Percentiles rank a stretch among this genome's conserved stretches.
phyloP scores from a whole-genome alignment of 2,329 filamentous ascomycete species.

The Gnomoniopsis smithogilvyi region DNA sequence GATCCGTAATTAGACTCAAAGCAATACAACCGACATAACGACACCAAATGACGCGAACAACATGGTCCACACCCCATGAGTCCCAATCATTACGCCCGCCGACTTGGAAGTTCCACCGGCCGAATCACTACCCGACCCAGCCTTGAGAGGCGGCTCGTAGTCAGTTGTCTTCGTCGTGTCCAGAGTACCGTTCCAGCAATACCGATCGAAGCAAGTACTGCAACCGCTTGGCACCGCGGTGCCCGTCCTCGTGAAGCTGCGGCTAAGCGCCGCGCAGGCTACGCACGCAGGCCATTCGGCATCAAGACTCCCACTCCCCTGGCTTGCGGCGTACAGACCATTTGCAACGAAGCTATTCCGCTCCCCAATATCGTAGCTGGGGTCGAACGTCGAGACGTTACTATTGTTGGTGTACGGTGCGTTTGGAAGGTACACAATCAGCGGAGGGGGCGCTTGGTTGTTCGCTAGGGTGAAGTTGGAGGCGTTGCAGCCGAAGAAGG shows the following conservation, averaged over 20 bases:
- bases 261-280: conserved; percentile 78
- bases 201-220: conserved; percentile 69
- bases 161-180: conserved; percentile 20
- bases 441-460: conserved; percentile 23
- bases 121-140: conserved; percentile 19
- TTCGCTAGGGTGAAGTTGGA: conserved; percentile 27
- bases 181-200: conserved; percentile 89
- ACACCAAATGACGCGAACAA: neutral
- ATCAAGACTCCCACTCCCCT: conserved; percentile 76
- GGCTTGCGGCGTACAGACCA: conserved; percentile 79
- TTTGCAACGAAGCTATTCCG: conserved; percentile 83
- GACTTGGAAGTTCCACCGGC: neutral
- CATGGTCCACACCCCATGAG: neutral
- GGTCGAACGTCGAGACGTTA: conserved; percentile 77
- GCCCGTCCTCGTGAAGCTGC: conserved; percentile 70
- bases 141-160: conserved; percentile 31
- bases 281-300: conserved; percentile 77
- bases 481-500: conserved; percentile 61
- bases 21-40: neutral
- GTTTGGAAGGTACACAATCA: conserved; percentile 72
- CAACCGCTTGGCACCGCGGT: conserved; percentile 70
- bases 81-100: neutral
- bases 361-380: conserved; percentile 59
- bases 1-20: neutral
- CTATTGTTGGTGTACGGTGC: conserved; percentile 72